Evolutionary conservation across 2,329 filamentous ascomycete species (phyloP).

Genomic region (Aspergillus carbonarius): DNA sequence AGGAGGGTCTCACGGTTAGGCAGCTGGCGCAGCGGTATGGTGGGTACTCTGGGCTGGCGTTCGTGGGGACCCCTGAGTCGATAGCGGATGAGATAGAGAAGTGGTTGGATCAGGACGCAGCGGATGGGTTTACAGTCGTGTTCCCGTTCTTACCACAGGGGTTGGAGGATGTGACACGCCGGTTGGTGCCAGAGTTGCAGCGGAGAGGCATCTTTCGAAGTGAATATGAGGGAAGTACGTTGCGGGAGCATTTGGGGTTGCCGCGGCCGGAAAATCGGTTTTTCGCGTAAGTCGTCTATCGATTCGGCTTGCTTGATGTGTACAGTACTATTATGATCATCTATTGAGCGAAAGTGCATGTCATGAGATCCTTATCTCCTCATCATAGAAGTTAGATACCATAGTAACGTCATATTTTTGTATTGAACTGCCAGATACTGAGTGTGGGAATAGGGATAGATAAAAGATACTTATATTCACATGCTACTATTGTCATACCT

Average conservation of each 20-base stretch:
- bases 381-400: too few relatives aligned
- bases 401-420: neutral
- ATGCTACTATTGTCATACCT: neutral
- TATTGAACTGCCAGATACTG: neutral
- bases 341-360: too few relatives aligned
- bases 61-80: conserved; percentile 51
- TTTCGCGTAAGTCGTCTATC: conserved; percentile 20
- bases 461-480: neutral
- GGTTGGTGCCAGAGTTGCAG: conserved; percentile 53
- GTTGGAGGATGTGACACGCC: conserved; percentile 49
- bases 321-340: too few relatives aligned
- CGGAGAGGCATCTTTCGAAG: conserved; percentile 51
- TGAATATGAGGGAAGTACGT: conserved; percentile 54
- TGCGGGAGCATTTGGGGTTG: conserved; percentile 57
- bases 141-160: conserved; percentile 55
- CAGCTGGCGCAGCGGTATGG: conserved; percentile 54
- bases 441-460: too few relatives aligned
- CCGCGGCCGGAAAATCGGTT: conserved; percentile 47
- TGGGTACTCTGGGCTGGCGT: conserved; percentile 52
- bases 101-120: conserved; percentile 50
- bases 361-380: too few relatives aligned
- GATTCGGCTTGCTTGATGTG: too few relatives aligned
- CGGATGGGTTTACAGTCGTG: conserved; percentile 54
- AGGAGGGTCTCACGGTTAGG: conserved; percentile 50
- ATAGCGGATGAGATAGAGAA: conserved; percentile 52